Conservation (phyloP, 352 stramenopile genomes). For the Phytopythium ostracodes region DNA sequence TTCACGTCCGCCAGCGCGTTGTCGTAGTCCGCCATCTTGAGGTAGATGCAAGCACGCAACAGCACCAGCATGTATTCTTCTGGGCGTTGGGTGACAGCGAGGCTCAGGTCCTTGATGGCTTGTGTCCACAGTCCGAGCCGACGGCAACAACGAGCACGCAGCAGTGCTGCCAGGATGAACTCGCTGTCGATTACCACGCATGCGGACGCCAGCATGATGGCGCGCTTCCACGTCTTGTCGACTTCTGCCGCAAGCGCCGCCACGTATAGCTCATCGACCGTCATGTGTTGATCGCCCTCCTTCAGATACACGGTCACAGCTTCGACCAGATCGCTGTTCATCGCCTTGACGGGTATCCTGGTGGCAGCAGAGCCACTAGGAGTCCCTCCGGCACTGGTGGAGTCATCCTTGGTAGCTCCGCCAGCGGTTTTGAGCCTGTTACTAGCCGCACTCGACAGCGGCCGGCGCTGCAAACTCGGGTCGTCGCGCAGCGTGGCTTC, state of each 20-base stretch:
- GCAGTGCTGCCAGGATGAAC: conserved; percentile 47
- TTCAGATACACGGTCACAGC: conserved; percentile 45
- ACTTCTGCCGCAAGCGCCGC: conserved; percentile 46
- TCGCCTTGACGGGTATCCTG: conserved; percentile 37
- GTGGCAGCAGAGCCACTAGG: neutral
- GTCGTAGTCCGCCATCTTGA: conserved; percentile 47
- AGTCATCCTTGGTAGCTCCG: neutral
- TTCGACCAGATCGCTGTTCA: conserved; percentile 39
- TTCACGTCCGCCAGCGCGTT: conserved; percentile 59
- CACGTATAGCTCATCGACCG: conserved; percentile 59
- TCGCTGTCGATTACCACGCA: conserved; percentile 68
- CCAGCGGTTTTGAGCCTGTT: neutral
- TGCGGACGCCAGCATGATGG: conserved; percentile 63
- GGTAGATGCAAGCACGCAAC: conserved; percentile 50
- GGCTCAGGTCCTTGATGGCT: conserved; percentile 59
- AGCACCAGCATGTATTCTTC: conserved; percentile 58
- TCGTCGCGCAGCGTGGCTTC: conserved; percentile 48
- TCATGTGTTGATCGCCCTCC: conserved; percentile 52
- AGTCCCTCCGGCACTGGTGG: neutral
- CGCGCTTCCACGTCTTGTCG: conserved; percentile 61
- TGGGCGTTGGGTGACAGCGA: conserved; percentile 40
- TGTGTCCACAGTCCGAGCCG: conserved; percentile 71
- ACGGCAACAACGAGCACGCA: conserved; percentile 64
- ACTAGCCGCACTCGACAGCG: neutral
- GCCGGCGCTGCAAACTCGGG: conserved; percentile 28